Evolutionary conservation across 306 rosid species (phyloP), one percentile per base, ranked within the genome.

Genomic region (Sechiopsis laciniata): DNA sequence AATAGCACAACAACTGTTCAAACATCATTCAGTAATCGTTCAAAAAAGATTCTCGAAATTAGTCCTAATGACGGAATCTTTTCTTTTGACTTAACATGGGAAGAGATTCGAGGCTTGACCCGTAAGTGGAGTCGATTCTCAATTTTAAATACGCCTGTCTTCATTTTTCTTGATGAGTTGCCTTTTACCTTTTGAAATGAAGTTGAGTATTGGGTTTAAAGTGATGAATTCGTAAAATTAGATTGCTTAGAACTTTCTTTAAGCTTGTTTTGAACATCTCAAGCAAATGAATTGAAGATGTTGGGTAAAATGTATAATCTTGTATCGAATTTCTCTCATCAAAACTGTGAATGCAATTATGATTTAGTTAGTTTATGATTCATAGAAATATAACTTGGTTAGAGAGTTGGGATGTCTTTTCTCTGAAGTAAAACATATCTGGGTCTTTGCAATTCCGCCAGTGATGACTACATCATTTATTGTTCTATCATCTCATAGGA

Each of bases 1-100:
- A 88, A 89, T 71, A 86, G 87, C 84, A 90, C 97, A 26, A 65
- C 69, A 3, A 88, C 77, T 15, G 80, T 80, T 80, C 88, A 84
- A 78, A 76, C 96, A 71, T 0, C 0, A 1, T 94, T 81, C 77
- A 80, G 73, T 72, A 76, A 0, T 65, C 75, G 35, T 59, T 60
- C 83, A 35, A 75, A 58, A 54, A 57, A 4, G 42, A 80, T 90
- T 75, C 95, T 88, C 0, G 79, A 76, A 75, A 80, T 94, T 24
- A 74, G 82, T 78, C 16, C 80, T 57, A 78, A 85, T 72, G 80
- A 54, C 63, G 98, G 96, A 82, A 84, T 94, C 66, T 94, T 71
- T 76, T 62, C 97, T 12, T 94, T 90, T 77, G 85, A 74, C 85
- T 79, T 94, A 83, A 71, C 84, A 7, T 90, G 95, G 96, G 17